Conservation (phyloP, 768 basidiomycete genomes). For the Leccinellum rugosiceps region DNA sequence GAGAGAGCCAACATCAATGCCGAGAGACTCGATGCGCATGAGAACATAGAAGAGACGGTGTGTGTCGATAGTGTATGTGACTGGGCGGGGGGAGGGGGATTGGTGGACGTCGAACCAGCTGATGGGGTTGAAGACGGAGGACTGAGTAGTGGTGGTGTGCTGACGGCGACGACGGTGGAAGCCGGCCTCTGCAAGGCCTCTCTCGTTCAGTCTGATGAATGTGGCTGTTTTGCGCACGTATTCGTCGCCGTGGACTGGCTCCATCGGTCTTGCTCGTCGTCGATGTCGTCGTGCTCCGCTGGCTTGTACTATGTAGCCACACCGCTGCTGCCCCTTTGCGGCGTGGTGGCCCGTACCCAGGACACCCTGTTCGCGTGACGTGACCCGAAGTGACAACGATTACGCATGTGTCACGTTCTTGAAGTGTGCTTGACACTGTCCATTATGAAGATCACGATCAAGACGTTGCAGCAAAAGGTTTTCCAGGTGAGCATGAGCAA, state of each 20-base stretch:
- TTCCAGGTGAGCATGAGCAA: conserved; percentile 58
- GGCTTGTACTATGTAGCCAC: neutral
- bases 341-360: conserved; percentile 23
- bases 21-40: conserved; percentile 80
- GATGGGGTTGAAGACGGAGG: conserved; percentile 57
- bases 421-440: conserved; percentile 13
- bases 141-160: conserved; percentile 27
- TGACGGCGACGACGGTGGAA: conserved; percentile 47
- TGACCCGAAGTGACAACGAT: conserved; percentile 19
- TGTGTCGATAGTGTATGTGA: conserved; percentile 67
- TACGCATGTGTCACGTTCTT: conserved; percentile 23
- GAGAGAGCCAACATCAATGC: conserved; percentile 72
- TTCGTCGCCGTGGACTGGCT: conserved; percentile 65
- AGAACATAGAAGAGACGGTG: conserved; percentile 88
- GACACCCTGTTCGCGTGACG: conserved; percentile 16
- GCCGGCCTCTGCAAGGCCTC: conserved; percentile 64
- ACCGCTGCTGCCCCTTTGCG: conserved; percentile 20
- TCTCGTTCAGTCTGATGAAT: conserved; percentile 73
- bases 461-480: conserved; percentile 92
- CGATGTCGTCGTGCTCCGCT: conserved; percentile 2
- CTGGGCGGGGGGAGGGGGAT: conserved; percentile 47
- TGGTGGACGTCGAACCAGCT: conserved; percentile 48
- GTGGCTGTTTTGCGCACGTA: conserved; percentile 68
- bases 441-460: conserved; percentile 90
- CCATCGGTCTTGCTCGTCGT: conserved; percentile 33